Percentiles rank a stretch among this genome's conserved stretches.
These are phyloP conservation scores for Fusarium veterinarium DNA, from an alignment of 2,329 filamentous ascomycete species.

Conservation along the genomic window DNA sequence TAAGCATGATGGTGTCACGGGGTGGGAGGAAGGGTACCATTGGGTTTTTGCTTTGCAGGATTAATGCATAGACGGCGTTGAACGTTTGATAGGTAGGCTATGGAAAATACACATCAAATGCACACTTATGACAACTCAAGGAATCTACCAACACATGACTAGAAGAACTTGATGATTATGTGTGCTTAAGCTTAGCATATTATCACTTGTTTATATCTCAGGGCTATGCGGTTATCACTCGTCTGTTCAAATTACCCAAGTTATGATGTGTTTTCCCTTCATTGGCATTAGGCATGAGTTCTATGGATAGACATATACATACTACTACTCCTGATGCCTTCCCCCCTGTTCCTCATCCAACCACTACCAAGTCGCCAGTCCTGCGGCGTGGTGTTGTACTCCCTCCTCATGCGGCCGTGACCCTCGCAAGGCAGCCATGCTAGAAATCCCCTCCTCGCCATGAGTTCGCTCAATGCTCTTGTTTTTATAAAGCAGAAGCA, in stretches of 20 bases:
- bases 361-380: not conserved
- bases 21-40: constrained; percentile 23
- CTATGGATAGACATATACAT: constrained; percentile 17
- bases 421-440: not conserved
- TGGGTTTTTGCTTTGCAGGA: constrained; percentile 33
- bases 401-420: not conserved
- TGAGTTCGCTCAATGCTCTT: not conserved
- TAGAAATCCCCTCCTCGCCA: not conserved
- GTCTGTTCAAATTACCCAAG: not conserved
- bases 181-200: not conserved
- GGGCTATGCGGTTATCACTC: not conserved
- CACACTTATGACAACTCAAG: not conserved
- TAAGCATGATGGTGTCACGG: constrained; percentile 4
- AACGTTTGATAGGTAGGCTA: constrained; percentile 45
- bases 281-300: constrained; percentile 10
- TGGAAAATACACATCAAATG: constrained; percentile 42
- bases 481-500: not conserved
- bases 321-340: not conserved
- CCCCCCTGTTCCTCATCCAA: not conserved
- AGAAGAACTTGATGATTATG: not conserved
- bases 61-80: constrained; percentile 52
- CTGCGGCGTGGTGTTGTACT: not conserved
- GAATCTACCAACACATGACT: not conserved
- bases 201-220: not conserved
- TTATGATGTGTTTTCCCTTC: not conserved